Evolutionary conservation across 2,329 filamentous ascomycete species (phyloP).

Genomic region (Lecanosticta acicola): DNA sequence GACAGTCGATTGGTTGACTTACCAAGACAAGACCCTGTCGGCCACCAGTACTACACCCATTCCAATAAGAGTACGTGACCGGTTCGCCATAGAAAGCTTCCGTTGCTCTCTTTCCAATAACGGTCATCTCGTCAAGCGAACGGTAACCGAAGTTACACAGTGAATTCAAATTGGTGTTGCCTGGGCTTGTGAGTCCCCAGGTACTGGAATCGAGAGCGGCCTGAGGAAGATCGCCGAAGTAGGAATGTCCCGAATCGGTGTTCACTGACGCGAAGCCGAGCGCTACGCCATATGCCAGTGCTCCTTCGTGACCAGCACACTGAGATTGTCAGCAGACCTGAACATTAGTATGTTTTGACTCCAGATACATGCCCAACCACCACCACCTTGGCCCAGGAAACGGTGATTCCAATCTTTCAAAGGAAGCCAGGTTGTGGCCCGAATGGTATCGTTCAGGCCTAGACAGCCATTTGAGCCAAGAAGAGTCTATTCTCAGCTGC

Average conservation of each 20-base stretch:
- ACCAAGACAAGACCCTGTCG: constrained; percentile 33
- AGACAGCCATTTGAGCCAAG: constrained; percentile 14
- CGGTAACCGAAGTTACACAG: constrained; percentile 34
- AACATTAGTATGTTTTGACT: neutral
- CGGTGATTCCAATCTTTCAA: constrained; percentile 31
- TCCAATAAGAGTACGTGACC: constrained; percentile 36
- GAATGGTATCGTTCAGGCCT: constrained; percentile 28
- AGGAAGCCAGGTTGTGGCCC: constrained; percentile 32
- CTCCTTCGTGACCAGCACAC: constrained; percentile 1
- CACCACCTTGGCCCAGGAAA: constrained; percentile 39
- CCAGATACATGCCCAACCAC: constrained; percentile 24
- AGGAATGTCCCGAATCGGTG: constrained; percentile 24
- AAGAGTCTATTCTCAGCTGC: constrained; percentile 15
- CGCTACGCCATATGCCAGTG: constrained; percentile 12
- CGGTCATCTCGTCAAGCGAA: constrained; percentile 32
- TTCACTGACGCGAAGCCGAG: constrained; percentile 25
- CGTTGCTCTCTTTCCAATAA: constrained; percentile 31
- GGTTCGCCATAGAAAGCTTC: constrained; percentile 30
- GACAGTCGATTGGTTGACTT: neutral
- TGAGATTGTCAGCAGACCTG: neutral
- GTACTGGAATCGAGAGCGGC: constrained; percentile 12
- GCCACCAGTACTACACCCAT: constrained; percentile 37
- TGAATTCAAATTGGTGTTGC: constrained; percentile 32
- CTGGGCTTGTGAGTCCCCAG: constrained; percentile 26
- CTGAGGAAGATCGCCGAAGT: constrained; percentile 10